A percentile compares a stretch with the other conserved stretches of the same genome.
These are phyloP conservation scores for Melanogaster broomeanus DNA, from an alignment of 768 basidiomycete genomes.

Conservation along the genomic window DNA sequence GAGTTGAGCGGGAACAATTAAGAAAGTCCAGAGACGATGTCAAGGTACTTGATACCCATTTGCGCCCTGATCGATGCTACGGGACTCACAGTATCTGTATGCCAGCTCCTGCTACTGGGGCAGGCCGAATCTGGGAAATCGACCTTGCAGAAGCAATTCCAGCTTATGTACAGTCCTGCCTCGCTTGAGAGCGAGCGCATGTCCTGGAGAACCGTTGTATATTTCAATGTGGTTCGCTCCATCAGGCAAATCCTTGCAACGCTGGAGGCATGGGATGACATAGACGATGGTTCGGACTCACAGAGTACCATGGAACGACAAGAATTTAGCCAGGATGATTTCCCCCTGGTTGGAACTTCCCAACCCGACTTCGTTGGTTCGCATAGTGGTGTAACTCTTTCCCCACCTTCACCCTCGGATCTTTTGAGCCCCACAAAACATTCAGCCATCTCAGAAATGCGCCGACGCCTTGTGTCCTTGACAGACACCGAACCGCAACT, in stretches of 20 bases:
- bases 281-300: constrained; percentile 51
- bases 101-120: constrained; percentile 69
- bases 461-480: constrained; percentile 59
- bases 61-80: background rate
- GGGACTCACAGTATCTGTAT: constrained; percentile 20
- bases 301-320: constrained; percentile 35
- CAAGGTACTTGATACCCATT: constrained; percentile 46
- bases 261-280: constrained; percentile 63
- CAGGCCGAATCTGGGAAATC: constrained; percentile 82
- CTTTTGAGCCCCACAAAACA: constrained; percentile 21
- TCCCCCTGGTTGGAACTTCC: constrained; percentile 15
- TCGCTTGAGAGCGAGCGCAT: constrained; percentile 68
- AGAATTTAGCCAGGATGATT: constrained; percentile 28
- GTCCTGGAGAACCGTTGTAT: constrained; percentile 74
- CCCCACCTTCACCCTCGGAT: constrained; percentile 11
- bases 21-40: constrained; percentile 73
- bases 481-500: constrained; percentile 62
- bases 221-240: constrained; percentile 74
- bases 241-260: constrained; percentile 68
- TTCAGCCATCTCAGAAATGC: constrained; percentile 50
- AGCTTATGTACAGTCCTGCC: constrained; percentile 77
- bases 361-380: constrained; percentile 10
- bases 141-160: constrained; percentile 77
- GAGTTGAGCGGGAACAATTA: constrained; percentile 63
- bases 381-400: constrained; percentile 5